phyloP scores from a whole-genome alignment of 164 flowering plant species.

The Magnolia changhungtana region DNA sequence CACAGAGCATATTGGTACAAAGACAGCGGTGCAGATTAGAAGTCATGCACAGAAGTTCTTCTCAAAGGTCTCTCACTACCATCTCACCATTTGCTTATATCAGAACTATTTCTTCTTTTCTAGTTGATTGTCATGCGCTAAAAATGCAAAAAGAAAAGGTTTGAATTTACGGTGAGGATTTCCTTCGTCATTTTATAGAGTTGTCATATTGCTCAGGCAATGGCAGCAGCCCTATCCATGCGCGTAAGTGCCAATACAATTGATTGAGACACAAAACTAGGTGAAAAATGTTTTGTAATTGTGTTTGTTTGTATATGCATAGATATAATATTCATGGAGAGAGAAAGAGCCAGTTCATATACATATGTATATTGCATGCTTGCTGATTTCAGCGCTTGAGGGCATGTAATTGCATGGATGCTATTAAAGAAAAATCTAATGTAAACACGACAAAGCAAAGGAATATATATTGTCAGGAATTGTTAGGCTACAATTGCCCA shows the following conservation, averaged over 20 bases:
- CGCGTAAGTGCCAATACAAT: background rate
- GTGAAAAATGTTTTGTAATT: background rate
- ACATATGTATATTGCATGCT: background rate
- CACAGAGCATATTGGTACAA: constrained; percentile 95
- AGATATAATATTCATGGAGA: background rate
- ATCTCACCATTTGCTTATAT: constrained; percentile 16
- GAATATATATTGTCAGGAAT: background rate
- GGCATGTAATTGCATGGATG: background rate
- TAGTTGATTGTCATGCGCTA: no score
- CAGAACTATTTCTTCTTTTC: background rate
- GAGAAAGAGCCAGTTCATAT: background rate
- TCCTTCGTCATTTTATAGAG: background rate
- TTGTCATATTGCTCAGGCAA: background rate
- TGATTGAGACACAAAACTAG: background rate
- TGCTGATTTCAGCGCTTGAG: background rate
- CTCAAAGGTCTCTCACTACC: constrained; percentile 77
- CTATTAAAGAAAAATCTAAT: background rate
- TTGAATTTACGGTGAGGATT: background rate
- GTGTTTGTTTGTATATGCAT: background rate
- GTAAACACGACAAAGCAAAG: background rate
- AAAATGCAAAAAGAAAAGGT: no score
- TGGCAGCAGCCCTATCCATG: background rate
- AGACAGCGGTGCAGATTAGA: constrained; percentile 98
- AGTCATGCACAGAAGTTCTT: constrained; percentile 99
- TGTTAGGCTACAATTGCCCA: background rate